Percentiles rank a stretch among this genome's conserved stretches.
phyloP scores from a whole-genome alignment of 257 asterid species.

The Leptodermis oblonga region DNA sequence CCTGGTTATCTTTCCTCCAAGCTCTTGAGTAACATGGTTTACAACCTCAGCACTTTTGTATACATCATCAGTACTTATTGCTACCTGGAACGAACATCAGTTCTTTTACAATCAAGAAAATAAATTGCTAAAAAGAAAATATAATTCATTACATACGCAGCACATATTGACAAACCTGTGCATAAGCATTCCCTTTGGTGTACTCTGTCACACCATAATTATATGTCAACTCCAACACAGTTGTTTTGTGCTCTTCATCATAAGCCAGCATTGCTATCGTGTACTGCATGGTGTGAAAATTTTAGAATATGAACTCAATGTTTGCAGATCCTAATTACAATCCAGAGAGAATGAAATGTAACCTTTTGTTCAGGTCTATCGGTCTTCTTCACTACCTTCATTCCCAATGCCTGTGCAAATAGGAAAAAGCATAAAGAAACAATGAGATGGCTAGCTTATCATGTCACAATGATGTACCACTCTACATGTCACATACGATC shows the following conservation, averaged over 20 bases:
- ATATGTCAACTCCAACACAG: constrained; percentile 86
- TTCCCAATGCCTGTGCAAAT: constrained; percentile 73
- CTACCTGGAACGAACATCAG: constrained; percentile 42
- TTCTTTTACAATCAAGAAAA: not conserved
- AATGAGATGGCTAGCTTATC: not conserved
- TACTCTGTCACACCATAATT: constrained; percentile 94
- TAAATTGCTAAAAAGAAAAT: not conserved
- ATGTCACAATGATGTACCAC: not conserved
- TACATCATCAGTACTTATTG: constrained; percentile 80
- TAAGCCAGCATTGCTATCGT: constrained; percentile 94
- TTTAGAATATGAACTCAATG: not conserved
- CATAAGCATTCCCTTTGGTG: constrained; percentile 95
- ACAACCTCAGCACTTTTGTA: constrained; percentile 91
- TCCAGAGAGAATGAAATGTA: constrained; percentile 3
- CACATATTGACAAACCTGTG: constrained; percentile 57
- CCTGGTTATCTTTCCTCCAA: constrained; percentile 92
- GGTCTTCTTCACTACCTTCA: constrained; percentile 66
- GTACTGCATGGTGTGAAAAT: constrained; percentile 50
- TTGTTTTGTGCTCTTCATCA: constrained; percentile 80
- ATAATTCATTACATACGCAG: not conserved
- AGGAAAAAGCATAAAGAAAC: not conserved
- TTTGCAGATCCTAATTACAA: not conserved
- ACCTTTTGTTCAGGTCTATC: constrained; percentile 97
- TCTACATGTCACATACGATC: not conserved
- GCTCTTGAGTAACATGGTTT: constrained; percentile 69